These are phyloP conservation scores for Globisporangium splendens DNA, from an alignment of 352 stramenopile genomes.

Conservation along the genomic window DNA sequence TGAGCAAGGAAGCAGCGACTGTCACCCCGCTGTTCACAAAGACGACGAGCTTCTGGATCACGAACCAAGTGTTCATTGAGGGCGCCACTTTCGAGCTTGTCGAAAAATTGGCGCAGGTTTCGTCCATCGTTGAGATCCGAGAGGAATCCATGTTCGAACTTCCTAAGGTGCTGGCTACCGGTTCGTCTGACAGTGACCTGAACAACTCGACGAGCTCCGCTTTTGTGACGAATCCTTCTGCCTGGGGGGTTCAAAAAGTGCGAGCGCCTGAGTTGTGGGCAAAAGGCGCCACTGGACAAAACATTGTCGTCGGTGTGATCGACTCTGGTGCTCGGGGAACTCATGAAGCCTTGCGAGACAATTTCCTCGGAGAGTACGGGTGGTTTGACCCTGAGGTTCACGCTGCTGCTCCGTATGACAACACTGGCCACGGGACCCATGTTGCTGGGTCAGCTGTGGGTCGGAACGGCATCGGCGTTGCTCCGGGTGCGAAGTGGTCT, in stretches of 20 bases:
- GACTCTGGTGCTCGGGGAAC: constrained; percentile 19
- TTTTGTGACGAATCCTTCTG: too few relatives aligned
- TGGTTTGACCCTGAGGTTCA: constrained; percentile 21
- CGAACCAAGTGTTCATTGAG: constrained; percentile 20
- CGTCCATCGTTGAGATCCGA: constrained; percentile 13
- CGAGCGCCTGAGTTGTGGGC: constrained; percentile 14
- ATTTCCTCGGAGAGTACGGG: constrained; percentile 13
- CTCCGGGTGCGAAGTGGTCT: constrained; percentile 14
- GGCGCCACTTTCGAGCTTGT: constrained; percentile 13
- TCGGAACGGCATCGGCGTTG: constrained; percentile 14
- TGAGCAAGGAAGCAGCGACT: constrained; percentile 15
- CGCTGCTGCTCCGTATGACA: constrained; percentile 16
- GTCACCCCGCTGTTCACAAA: background rate
- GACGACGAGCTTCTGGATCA: constrained; percentile 23
- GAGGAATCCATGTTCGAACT: constrained; percentile 5
- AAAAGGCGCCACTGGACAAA: constrained; percentile 9
- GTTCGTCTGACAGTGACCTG: background rate
- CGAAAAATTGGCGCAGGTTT: constrained; percentile 12
- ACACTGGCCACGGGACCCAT: constrained; percentile 15
- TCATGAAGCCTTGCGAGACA: constrained; percentile 16
- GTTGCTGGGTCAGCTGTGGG: constrained; percentile 16
- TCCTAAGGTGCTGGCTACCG: background rate
- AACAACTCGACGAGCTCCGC: background rate
- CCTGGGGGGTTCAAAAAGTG: constrained; percentile 15
- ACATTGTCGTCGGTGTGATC: constrained; percentile 14